Base-by-base conservation (phyloP, 208 protist genomes). In the Trypanosoma avium region DNA sequence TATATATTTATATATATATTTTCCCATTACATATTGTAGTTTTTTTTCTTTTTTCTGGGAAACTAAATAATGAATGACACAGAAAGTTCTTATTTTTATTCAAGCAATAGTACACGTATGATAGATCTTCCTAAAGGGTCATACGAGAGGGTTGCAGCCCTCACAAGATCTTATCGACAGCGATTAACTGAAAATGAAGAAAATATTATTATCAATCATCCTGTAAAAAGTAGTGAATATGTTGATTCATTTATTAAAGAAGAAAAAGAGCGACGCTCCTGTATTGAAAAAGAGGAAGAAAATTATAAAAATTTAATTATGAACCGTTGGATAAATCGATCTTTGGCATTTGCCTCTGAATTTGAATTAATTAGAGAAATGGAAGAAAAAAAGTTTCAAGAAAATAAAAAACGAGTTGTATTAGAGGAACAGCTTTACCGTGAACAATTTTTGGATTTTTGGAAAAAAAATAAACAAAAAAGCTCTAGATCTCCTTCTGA, bases 371-470 rank as follows among this genome's bases (percentile, higher is more conserved):
- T 71, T 17, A 50, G 36, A 10, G 35, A 52, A 32, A 22, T 9
- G 6, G 22, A 42, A 24, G 3, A 46, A 21, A 63, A 47, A 30
- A 58, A 26, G 32, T 38, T n/a, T 13, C 5, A 62, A 49, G 21
- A 42, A 24, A 22, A 5, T 4, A 64, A 48, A 27, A 4, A 64
- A 35, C 21, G 35, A 43, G 12, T 33, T 10, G 26, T 48, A 35
- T n/a, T 71, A 32, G 46, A 65, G 36, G 22, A 57, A 19, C 46
- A 71, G 36, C 17, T 71, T 26, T 71, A 71, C 50, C 66, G 66
- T 38, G 56, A 71, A 38, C 40, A 58, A 50, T 71, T 71, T 54
- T 21, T 63, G 26, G 12, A 43, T n/a, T 71, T 71, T 27, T 71
- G 56, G 54, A 17, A 50, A 52, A 59, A 58, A 47, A 4, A 4